phyloP scores from a whole-genome alignment of 148 eudicot genomes.

The Pharnaceum exiguum region DNA sequence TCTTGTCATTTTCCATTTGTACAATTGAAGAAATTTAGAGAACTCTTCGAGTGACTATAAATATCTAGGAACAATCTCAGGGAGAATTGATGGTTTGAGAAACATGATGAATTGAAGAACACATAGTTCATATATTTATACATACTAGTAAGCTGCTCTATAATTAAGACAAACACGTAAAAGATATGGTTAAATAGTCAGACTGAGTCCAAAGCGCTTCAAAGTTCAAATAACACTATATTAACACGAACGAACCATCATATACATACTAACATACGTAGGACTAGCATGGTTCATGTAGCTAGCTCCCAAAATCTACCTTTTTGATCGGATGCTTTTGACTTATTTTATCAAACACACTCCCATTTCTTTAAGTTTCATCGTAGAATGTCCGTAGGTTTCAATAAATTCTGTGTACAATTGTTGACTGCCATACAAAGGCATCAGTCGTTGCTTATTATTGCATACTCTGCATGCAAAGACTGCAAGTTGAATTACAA shows the following conservation, averaged over 20 bases:
- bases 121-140: too few relatives aligned
- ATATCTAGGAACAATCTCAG: background rate
- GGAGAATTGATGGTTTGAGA: background rate
- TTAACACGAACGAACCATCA: too few relatives aligned
- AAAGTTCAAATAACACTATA: too few relatives aligned
- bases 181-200: too few relatives aligned
- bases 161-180: too few relatives aligned
- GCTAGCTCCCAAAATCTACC: conserved; percentile 8
- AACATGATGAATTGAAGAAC: background rate
- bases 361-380: background rate
- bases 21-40: background rate
- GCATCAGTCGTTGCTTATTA: background rate
- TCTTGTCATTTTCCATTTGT: conserved; percentile 18
- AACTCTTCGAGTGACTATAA: background rate
- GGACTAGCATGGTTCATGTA: conserved; percentile 11
- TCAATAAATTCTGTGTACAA: background rate
- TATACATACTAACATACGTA: too few relatives aligned
- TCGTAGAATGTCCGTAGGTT: background rate
- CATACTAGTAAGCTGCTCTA: too few relatives aligned
- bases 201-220: too few relatives aligned
- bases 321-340: conserved; percentile 5
- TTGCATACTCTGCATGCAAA: background rate
- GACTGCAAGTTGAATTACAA: background rate
- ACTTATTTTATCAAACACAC: background rate
- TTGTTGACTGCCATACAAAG: conserved; percentile 3